Base-by-base conservation (phyloP, 2,329 filamentous ascomycete genomes). In the Botrytis galanthina region DNA sequence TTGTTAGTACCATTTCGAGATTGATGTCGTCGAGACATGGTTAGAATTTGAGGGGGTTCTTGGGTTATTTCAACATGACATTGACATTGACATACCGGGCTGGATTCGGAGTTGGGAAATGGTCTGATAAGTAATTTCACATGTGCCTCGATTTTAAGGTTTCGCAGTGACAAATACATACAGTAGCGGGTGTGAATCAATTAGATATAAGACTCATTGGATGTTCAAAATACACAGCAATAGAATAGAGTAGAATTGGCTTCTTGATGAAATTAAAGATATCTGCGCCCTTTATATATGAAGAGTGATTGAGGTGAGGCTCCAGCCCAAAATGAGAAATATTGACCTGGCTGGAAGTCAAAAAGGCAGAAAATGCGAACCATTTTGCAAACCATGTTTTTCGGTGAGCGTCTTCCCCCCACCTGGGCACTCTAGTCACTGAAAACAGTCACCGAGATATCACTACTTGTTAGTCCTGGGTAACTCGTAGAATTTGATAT, bases 21-120 rank as follows among this genome's bases (percentile, higher is more conserved):
- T 67, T 51, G 44, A 46, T 67, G 63, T 37, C 32, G 44, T 67
- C 44, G 44, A 51, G 63, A 51, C 63, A 67, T 67, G 8, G 22
- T 68, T 18, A 44, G n/a, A 18, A 29, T 18, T 9, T 46, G 39
- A 9, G 29, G 26, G n/a, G 42, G 2, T 3, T 57, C 26, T 5
- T 48, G 37, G 7, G 26, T 6, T 4, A n/a, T 39, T 42, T 63
- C 35, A n/a, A n/a, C 35, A 42, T 42, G 37, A 39, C 37, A 37
- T 37, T 37, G 37, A 29, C 66, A 44, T 57, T 14, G 48, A 68
- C 66, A 18, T 57, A 69, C 66, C 66, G 48, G 48, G 26, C 35
- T 57, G 48, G 37, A 18, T 69, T 39, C 37, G 35, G 35, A 68
- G 10, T 57, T 29, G 16, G 37, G 54, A 22, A 26, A 39, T 20